phyloP scores from a whole-genome alignment of 2,329 filamentous ascomycete species.

The Diaporthe sp. region DNA sequence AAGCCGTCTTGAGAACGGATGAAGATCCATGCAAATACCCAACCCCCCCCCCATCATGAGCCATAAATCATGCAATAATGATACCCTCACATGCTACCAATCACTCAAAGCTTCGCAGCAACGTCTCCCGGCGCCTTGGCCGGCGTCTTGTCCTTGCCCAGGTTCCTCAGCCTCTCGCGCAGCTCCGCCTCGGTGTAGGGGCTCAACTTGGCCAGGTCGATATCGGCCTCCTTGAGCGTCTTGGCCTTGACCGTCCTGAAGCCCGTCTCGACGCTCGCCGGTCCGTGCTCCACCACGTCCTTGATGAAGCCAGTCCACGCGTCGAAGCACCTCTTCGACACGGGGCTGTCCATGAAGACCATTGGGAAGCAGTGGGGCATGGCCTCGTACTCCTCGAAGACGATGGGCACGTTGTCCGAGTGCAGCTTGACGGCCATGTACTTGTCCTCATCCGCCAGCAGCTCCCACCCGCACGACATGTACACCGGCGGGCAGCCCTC shows the following conservation, averaged over 20 bases:
- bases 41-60: not conserved
- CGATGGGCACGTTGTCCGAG: slow-evolving; percentile 67
- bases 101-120: slow-evolving; percentile 32
- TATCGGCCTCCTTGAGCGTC: slow-evolving; percentile 58
- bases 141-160: slow-evolving; percentile 39
- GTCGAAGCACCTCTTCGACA: slow-evolving; percentile 62
- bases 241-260: slow-evolving; percentile 61
- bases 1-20: not conserved
- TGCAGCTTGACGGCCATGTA: slow-evolving; percentile 68
- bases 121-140: slow-evolving; percentile 34
- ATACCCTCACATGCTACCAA: not conserved
- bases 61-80: slow-evolving; percentile 8
- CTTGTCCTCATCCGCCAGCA: slow-evolving; percentile 74
- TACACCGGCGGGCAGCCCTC: slow-evolving; percentile 72
- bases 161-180: slow-evolving; percentile 48
- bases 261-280: slow-evolving; percentile 47
- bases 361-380: slow-evolving; percentile 83
- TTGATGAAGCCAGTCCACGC: slow-evolving; percentile 68
- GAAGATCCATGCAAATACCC: not conserved
- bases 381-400: slow-evolving; percentile 79
- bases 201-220: slow-evolving; percentile 56
- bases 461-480: slow-evolving; percentile 76
- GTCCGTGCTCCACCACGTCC: slow-evolving; percentile 48
- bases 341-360: slow-evolving; percentile 59
- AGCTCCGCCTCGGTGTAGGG: slow-evolving; percentile 57